A percentile compares a stretch with the other conserved stretches of the same genome.
phyloP scores from a whole-genome alignment of 2,329 filamentous ascomycete genomes.

The Thermoascus crustaceus region DNA sequence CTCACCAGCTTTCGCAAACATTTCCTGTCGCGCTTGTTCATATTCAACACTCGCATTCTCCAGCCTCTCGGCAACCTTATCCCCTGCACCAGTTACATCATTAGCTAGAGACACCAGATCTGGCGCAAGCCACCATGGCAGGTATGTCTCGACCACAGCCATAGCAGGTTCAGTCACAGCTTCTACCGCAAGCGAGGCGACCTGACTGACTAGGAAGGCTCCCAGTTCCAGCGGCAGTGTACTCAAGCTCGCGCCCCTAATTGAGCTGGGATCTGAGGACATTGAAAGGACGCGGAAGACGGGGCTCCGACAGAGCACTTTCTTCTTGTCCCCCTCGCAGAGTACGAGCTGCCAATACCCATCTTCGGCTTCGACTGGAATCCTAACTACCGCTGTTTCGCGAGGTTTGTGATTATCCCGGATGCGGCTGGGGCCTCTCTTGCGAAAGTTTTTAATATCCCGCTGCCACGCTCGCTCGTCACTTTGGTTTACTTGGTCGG shows the following conservation, averaged over 20 bases:
- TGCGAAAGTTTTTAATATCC: slow-evolving; percentile 57
- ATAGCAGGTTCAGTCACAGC: slow-evolving; percentile 17
- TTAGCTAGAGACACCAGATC: background rate
- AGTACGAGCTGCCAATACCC: slow-evolving; percentile 63
- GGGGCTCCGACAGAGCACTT: slow-evolving; percentile 56
- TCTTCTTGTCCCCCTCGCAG: slow-evolving; percentile 48
- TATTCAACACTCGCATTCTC: slow-evolving; percentile 31
- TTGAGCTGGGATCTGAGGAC: slow-evolving; percentile 51
- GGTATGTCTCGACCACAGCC: slow-evolving; percentile 9
- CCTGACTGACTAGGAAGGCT: slow-evolving; percentile 35
- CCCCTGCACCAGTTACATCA: background rate
- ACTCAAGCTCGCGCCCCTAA: slow-evolving; percentile 56
- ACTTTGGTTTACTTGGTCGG: slow-evolving; percentile 43
- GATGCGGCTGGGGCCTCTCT: slow-evolving; percentile 42
- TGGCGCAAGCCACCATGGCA: background rate
- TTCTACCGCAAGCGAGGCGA: slow-evolving; percentile 29
- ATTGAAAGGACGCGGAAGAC: slow-evolving; percentile 62
- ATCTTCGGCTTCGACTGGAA: slow-evolving; percentile 55
- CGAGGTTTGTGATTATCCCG: slow-evolving; percentile 46
- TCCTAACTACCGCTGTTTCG: slow-evolving; percentile 57
- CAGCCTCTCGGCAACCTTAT: slow-evolving; percentile 16
- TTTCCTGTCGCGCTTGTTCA: slow-evolving; percentile 22
- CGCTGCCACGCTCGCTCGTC: slow-evolving; percentile 62
- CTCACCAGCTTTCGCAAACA: slow-evolving; percentile 29
- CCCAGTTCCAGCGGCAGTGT: slow-evolving; percentile 61